phyloP scores from a whole-genome alignment of 257 asterid species.

The Nicotiana otophora region DNA sequence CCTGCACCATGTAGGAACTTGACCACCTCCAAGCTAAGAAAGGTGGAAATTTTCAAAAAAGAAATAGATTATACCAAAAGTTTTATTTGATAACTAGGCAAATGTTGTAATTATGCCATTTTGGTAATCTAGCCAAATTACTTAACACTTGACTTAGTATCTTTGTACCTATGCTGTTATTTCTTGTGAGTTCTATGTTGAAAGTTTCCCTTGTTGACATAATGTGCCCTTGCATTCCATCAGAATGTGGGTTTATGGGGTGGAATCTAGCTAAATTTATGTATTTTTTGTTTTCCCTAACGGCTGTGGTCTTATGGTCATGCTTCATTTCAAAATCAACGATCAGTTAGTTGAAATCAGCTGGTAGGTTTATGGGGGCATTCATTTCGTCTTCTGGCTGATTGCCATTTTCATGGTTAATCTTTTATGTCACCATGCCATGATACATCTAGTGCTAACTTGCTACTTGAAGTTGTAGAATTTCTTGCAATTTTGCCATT shows the following conservation, averaged over 20 bases:
- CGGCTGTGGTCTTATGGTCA: neutral
- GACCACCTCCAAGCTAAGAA: neutral
- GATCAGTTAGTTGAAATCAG: neutral
- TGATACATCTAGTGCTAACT: neutral
- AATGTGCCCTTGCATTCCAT: neutral
- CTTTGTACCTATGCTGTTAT: neutral
- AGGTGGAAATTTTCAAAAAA: neutral
- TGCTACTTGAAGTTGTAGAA: slow-evolving; percentile 5
- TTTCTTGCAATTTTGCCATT: neutral
- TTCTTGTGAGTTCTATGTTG: neutral
- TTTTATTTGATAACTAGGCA: neutral
- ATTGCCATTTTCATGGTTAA: neutral
- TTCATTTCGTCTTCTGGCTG: neutral
- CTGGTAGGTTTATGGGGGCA: neutral
- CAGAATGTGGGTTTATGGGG: neutral
- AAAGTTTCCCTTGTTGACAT: neutral
- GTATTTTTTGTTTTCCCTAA: neutral
- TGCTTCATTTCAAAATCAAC: neutral
- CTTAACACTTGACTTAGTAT: neutral
- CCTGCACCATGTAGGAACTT: neutral
- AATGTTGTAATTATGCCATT: neutral
- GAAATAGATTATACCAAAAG: neutral
- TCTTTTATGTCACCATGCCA: neutral
- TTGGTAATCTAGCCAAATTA: neutral
- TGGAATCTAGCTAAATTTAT: neutral